Base-by-base conservation (phyloP, 2,329 filamentous ascomycete species). In the Sclerotinia glacialis region DNA sequence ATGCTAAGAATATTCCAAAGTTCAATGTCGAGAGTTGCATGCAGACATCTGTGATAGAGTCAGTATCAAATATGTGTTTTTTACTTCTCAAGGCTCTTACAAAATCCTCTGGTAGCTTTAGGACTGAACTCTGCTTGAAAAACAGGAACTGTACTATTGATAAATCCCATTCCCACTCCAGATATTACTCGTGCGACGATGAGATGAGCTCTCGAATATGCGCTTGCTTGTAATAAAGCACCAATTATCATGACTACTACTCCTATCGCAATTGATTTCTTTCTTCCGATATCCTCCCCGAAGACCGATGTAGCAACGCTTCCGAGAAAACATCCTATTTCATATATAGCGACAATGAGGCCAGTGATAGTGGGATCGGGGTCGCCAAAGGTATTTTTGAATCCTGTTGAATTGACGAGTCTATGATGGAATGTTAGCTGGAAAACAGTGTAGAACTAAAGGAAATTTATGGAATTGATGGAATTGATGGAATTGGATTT, bases 1-100 rank as follows among this genome's bases (percentile, higher is more conserved):
- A 86, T 0, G 81, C 83, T 42, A 86, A 79, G 74, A 83, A 83
- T 75, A 86, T 83, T 40, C 84, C 84, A 34, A 86, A 5, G 80
- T 82, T 83, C 23, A 83, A 77, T 0, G 80, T 81, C 0, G 80
- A 80, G 5, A 83, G 72, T 67, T 82, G 81, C 21, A 79, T 79
- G 67, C 80, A 82, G 63, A 82, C 80, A 67, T 78, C 74, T 80
- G 65, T 44, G 18, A 9, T 5, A 37, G 34, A 5, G 2, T 63
- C 18, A 63, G 60, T 50, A 53, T 40, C 16, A 23, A 6, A 11
- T 21, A 2, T 8, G 3, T 28, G 2, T 2, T 26, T n/a, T 12
- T 26, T 3, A 16, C 21, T 18, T 2, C 3, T 3, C 14, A 9
- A 23, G 23, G 26, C 18, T 47, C 69, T 47, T 67, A 73, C 72